These are phyloP conservation scores for Aspergillus egyptiacus DNA, from an alignment of 495 filamentous ascomycete genomes.

Conservation along the genomic window DNA sequence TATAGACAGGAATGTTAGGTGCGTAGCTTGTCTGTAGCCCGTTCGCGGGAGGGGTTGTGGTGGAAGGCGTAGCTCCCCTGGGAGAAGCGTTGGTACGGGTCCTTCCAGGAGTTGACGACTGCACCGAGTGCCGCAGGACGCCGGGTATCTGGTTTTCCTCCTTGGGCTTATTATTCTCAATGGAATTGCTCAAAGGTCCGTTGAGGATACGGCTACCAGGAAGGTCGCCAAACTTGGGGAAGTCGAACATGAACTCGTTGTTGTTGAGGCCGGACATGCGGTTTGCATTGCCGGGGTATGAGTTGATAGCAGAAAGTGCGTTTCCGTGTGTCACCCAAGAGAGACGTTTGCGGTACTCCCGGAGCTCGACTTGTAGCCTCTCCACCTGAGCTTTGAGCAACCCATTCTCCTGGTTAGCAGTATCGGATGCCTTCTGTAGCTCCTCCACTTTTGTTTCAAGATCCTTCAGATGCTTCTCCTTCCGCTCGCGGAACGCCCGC, in stretches of 20 bases:
- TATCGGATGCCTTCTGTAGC: conserved; percentile 79
- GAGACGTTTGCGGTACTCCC: conserved; percentile 82
- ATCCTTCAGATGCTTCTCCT: conserved; percentile 96
- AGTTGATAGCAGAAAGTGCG: conserved; percentile 44
- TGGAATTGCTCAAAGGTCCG: conserved; percentile 28
- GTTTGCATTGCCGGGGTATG: conserved; percentile 33
- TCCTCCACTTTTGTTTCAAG: conserved; percentile 91
- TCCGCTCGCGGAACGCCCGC: conserved; percentile 93
- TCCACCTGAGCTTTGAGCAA: conserved; percentile 80
- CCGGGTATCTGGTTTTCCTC: conserved; percentile 24
- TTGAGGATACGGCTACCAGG: conserved; percentile 58
- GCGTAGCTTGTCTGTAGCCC: conserved; percentile 15
- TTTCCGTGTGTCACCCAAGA: conserved; percentile 51
- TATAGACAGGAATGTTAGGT: conserved; percentile 15
- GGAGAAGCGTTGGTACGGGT: conserved; percentile 1
- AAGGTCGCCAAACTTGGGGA: conserved; percentile 82
- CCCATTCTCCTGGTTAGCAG: conserved; percentile 79
- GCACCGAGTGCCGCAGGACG: conserved; percentile 24
- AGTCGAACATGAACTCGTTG: conserved; percentile 88
- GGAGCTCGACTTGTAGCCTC: conserved; percentile 75
- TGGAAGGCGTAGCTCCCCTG: background rate
- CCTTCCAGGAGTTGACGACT: conserved; percentile 4
- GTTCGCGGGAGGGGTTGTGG: conserved; percentile 6
- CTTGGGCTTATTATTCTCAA: conserved; percentile 30
- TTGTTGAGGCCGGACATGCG: conserved; percentile 53